Percentiles rank a stretch among this genome's conserved stretches.
phyloP scores from a whole-genome alignment of 108 stramenopile genomes.

The Pinguiococcus pyrenoidosus region DNA sequence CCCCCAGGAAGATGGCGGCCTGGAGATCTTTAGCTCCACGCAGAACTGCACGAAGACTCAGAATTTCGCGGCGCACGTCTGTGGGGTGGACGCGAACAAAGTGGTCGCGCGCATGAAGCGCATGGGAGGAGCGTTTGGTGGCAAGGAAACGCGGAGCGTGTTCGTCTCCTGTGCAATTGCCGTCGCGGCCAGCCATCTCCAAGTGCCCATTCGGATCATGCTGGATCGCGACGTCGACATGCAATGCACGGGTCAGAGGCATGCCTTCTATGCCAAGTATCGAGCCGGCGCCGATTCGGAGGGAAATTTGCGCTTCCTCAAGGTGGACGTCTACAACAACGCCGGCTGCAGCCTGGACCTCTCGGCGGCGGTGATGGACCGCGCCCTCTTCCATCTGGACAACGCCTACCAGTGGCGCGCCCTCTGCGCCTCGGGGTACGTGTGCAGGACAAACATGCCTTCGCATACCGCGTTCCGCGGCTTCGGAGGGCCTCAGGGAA shows the following conservation, averaged over 20 bases:
- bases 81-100: slow-evolving; percentile 66
- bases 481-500: slow-evolving; percentile 79
- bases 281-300: slow-evolving; percentile 56
- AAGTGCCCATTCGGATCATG: slow-evolving; percentile 67
- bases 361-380: slow-evolving; percentile 66
- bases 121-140: slow-evolving; percentile 90
- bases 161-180: slow-evolving; percentile 70
- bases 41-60: slow-evolving; percentile 82
- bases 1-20: slow-evolving; percentile 58
- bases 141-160: slow-evolving; percentile 74
- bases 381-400: slow-evolving; percentile 81
- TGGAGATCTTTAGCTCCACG: slow-evolving; percentile 71
- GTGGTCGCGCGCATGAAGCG: slow-evolving; percentile 78
- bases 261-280: slow-evolving; percentile 66
- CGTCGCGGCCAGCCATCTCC: slow-evolving; percentile 60
- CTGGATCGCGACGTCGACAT: slow-evolving; percentile 80
- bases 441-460: slow-evolving; percentile 76
- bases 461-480: slow-evolving; percentile 85
- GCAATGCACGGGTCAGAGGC: slow-evolving; percentile 60
- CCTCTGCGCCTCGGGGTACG: slow-evolving; percentile 53
- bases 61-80: slow-evolving; percentile 29
- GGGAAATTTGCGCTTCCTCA: slow-evolving; percentile 52
- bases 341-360: slow-evolving; percentile 72
- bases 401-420: slow-evolving; percentile 69
- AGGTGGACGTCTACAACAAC: slow-evolving; percentile 66